These are phyloP conservation scores for Exophiala spinifera DNA, from an alignment of 2,329 filamentous ascomycete genomes.

Conservation along the genomic window DNA sequence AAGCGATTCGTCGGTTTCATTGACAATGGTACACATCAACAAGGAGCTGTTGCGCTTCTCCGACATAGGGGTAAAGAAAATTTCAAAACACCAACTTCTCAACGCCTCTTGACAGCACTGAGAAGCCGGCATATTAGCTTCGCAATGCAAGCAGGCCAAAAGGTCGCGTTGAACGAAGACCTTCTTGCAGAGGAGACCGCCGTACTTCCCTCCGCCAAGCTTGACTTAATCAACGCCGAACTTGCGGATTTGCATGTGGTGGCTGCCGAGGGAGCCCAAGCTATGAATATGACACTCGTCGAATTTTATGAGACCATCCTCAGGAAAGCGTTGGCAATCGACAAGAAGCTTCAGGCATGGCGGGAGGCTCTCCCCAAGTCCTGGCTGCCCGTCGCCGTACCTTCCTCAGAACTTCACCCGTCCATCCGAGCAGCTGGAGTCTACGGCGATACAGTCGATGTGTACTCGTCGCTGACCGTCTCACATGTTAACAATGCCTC, in stretches of 20 bases:
- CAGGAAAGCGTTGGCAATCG: constrained; percentile 6
- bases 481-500: constrained; percentile 19
- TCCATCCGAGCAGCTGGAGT: constrained; percentile 21
- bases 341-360: constrained; percentile 17
- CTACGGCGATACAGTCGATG: constrained; percentile 20
- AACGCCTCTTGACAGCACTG: constrained; percentile 16
- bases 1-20: constrained; percentile 18
- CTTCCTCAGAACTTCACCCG: constrained; percentile 18
- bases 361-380: constrained; percentile 12
- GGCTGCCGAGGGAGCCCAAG: constrained; percentile 5
- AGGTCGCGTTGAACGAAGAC: constrained; percentile 7
- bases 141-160: constrained; percentile 9
- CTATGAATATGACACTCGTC: not conserved
- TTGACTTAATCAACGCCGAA: constrained; percentile 19
- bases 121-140: constrained; percentile 21
- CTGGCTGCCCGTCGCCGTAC: constrained; percentile 16
- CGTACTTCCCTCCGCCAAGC: constrained; percentile 15
- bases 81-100: constrained; percentile 16
- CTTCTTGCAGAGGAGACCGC: constrained; percentile 10
- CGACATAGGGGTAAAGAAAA: constrained; percentile 14
- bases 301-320: constrained; percentile 16
- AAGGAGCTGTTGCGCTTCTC: constrained; percentile 21
- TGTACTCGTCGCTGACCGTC: constrained; percentile 22
- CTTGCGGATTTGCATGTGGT: constrained; percentile 13
- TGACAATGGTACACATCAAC: constrained; percentile 20